A percentile compares a stretch with the other conserved stretches of the same genome.
Conservation (phyloP, 495 filamentous ascomycete genomes). For the Hypomontagnella monticulosa region DNA sequence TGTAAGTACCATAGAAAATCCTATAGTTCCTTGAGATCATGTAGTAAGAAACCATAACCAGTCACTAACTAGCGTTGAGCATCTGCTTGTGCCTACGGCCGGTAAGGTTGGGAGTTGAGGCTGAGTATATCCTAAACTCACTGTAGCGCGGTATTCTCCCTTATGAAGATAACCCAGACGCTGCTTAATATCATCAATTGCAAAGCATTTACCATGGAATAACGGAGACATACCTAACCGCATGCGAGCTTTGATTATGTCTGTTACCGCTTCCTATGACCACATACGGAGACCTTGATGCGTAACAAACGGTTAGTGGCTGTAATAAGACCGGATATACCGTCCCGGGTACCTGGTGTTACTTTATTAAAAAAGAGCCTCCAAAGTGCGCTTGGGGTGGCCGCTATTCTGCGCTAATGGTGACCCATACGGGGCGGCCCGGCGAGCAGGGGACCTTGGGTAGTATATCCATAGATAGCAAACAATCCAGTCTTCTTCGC, state of each 20-base stretch:
- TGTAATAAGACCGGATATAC: constrained; percentile 11
- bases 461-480: no score
- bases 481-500: constrained; percentile 33
- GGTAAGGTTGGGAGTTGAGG: constrained; percentile 15
- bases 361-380: constrained; percentile 19
- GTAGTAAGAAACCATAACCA: background rate
- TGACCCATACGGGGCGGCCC: constrained; percentile 33
- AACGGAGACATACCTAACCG: constrained; percentile 21
- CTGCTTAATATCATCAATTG: background rate
- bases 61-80: background rate
- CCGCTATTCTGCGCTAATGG: constrained; percentile 12
- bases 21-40: background rate
- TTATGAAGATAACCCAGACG: background rate
- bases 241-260: constrained; percentile 21
- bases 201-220: constrained; percentile 7
- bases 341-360: constrained; percentile 19
- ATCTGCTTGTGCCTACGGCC: background rate
- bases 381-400: constrained; percentile 10
- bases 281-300: constrained; percentile 1
- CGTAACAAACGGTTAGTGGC: constrained; percentile 25
- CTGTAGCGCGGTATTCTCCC: background rate
- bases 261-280: constrained; percentile 25
- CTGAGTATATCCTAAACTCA: background rate
- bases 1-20: background rate
- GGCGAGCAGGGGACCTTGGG: constrained; percentile 16